These are phyloP conservation scores for Drechslerella dactyloides DNA, from an alignment of 2,329 filamentous ascomycete species.

Conservation along the genomic window DNA sequence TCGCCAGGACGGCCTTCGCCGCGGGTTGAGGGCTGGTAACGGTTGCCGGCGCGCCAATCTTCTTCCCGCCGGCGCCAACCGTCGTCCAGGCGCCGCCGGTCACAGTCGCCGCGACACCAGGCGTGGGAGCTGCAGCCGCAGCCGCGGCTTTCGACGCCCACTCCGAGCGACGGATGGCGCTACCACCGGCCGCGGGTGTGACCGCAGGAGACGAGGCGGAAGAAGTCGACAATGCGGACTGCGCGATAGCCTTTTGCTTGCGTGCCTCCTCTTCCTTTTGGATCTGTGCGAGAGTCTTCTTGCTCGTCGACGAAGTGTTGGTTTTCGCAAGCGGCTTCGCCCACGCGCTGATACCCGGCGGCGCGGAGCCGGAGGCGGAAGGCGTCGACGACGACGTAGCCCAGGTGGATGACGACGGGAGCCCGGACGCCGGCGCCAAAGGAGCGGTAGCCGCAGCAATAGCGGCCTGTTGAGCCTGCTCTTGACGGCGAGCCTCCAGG, in stretches of 20 bases:
- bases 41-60: constrained; percentile 67
- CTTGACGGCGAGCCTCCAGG: constrained; percentile 74
- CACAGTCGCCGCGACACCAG: constrained; percentile 59
- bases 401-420: constrained; percentile 65
- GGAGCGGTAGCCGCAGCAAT: constrained; percentile 58
- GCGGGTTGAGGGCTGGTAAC: constrained; percentile 61
- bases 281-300: constrained; percentile 94
- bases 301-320: constrained; percentile 61
- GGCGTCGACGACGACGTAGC: constrained; percentile 83
- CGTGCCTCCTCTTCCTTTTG: constrained; percentile 92
- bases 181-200: constrained; percentile 58
- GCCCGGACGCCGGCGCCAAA: constrained; percentile 68
- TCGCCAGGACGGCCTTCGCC: constrained; percentile 50
- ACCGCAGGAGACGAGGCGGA: constrained; percentile 57
- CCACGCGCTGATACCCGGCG: constrained; percentile 64
- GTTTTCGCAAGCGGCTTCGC: constrained; percentile 66
- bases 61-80: constrained; percentile 93
- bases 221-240: constrained; percentile 59
- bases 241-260: constrained; percentile 74
- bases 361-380: constrained; percentile 63
- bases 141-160: constrained; percentile 78
- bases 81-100: constrained; percentile 81
- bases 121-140: constrained; percentile 57
- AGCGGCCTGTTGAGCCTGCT: constrained; percentile 67
- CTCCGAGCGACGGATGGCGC: constrained; percentile 78